phyloP scores from a whole-genome alignment of 495 filamentous ascomycete genomes.

The Podospora pseudocomata region DNA sequence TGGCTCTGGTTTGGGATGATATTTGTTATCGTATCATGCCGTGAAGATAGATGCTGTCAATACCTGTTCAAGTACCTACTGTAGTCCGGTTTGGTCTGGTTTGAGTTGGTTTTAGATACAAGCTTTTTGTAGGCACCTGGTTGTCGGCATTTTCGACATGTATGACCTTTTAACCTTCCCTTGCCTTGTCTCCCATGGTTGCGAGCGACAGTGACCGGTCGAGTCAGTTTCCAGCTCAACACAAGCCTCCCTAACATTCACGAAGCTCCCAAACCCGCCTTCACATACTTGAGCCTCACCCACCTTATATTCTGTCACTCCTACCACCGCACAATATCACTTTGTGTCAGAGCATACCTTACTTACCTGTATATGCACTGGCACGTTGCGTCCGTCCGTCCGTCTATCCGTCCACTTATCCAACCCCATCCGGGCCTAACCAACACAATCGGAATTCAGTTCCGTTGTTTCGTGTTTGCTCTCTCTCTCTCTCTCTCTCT shows the following conservation, averaged over 20 bases:
- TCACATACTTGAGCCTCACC: not conserved
- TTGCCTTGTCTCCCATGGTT: too few species aligned
- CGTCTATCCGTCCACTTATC: too few species aligned
- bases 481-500: not conserved
- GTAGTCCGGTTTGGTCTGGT: too few species aligned
- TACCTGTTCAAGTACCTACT: too few species aligned
- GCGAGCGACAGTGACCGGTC: too few species aligned
- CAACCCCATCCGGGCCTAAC: not conserved
- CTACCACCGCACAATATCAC: not conserved
- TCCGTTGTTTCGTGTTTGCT: conserved; percentile 1
- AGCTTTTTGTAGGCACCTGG: too few species aligned
- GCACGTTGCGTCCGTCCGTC: not conserved
- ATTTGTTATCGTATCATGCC: too few species aligned
- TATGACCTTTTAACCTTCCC: too few species aligned
- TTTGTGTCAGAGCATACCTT: not conserved
- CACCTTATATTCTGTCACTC: not conserved
- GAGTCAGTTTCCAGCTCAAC: not conserved
- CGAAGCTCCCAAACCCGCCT: not conserved
- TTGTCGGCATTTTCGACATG: too few species aligned
- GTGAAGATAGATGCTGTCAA: too few species aligned
- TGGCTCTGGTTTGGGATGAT: too few species aligned
- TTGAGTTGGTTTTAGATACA: too few species aligned
- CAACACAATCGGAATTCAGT: not conserved
- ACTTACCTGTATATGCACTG: not conserved
- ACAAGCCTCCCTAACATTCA: not conserved